phyloP scores from a whole-genome alignment of 495 filamentous ascomycete genomes.

The Aspergillus sclerotiicarbonarius region DNA sequence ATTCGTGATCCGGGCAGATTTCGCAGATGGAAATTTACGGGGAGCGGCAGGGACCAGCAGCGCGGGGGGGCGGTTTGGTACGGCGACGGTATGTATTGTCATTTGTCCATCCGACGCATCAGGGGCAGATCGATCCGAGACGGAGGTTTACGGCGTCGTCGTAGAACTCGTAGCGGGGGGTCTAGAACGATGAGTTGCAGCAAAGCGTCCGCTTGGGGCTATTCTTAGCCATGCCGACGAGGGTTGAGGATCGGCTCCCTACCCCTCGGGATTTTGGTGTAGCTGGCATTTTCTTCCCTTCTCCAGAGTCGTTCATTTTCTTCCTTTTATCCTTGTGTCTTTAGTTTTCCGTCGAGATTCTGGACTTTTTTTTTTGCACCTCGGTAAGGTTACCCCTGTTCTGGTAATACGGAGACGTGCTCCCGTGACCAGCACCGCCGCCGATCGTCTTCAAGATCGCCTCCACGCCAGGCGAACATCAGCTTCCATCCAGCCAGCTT shows the following conservation, averaged over 20 bases:
- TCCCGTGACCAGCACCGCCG: slow-evolving; percentile 6
- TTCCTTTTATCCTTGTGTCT: neutral
- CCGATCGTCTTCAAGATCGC: slow-evolving; percentile 3
- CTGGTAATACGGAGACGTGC: slow-evolving; percentile 2
- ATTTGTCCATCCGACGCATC: too few species aligned
- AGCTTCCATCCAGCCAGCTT: neutral
- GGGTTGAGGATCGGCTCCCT: too few species aligned
- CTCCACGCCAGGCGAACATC: neutral
- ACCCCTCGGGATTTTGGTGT: neutral
- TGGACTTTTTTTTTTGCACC: neutral
- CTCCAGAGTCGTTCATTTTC: neutral
- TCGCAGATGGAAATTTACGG: slow-evolving; percentile 1
- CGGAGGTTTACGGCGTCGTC: neutral
- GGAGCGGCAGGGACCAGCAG: neutral
- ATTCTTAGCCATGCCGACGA: slow-evolving; percentile 1
- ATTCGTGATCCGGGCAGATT: neutral
- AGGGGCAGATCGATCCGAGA: neutral
- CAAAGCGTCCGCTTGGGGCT: neutral
- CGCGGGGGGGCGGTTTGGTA: neutral
- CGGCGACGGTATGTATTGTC: too few species aligned
- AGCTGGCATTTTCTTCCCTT: slow-evolving; percentile 1
- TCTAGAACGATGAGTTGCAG: slow-evolving; percentile 4
- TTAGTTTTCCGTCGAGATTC: neutral
- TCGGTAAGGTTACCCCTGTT: neutral
- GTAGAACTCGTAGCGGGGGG: neutral